Conservation (phyloP, 2,329 filamentous ascomycete species). For the Nemania sp. region DNA sequence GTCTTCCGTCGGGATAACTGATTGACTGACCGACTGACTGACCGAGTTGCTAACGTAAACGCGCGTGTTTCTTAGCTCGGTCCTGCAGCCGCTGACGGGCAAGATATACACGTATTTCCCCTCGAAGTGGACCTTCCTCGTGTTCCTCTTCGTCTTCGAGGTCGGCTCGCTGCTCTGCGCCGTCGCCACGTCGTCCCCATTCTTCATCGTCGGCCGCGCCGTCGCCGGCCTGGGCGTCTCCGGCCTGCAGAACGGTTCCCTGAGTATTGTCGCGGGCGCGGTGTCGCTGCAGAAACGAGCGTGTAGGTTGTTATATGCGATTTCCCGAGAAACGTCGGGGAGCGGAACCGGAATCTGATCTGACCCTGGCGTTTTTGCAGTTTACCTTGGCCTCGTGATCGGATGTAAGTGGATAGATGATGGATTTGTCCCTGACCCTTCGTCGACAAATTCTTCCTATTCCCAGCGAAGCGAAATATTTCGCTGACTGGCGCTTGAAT, state of each 20-base stretch:
- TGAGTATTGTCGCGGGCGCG: constrained; percentile 54
- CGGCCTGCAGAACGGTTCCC: constrained; percentile 55
- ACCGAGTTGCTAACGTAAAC: constrained; percentile 11
- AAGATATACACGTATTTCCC: constrained; percentile 54
- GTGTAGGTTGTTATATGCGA: constrained; percentile 32
- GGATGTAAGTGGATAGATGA: constrained; percentile 49
- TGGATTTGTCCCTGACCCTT: constrained; percentile 37
- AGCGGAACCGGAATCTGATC: not conserved
- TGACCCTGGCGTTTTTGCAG: constrained; percentile 8
- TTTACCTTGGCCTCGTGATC: constrained; percentile 49
- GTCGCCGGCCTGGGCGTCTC: constrained; percentile 58
- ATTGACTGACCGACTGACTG: not conserved
- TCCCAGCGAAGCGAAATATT: not conserved
- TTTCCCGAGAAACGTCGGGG: not conserved
- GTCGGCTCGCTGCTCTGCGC: constrained; percentile 61
- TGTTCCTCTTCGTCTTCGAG: constrained; percentile 57
- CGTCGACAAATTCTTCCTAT: not conserved
- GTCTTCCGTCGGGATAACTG: not conserved
- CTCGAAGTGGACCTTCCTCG: constrained; percentile 45
- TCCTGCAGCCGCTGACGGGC: constrained; percentile 56
- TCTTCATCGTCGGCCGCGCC: constrained; percentile 60
- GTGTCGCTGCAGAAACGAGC: constrained; percentile 49
- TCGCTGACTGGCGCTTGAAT: constrained; percentile 8
- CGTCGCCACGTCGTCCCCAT: constrained; percentile 50
- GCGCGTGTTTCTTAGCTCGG: constrained; percentile 34